phyloP scores from a whole-genome alignment of 345 rosid genomes.

The Combretum micranthum region DNA sequence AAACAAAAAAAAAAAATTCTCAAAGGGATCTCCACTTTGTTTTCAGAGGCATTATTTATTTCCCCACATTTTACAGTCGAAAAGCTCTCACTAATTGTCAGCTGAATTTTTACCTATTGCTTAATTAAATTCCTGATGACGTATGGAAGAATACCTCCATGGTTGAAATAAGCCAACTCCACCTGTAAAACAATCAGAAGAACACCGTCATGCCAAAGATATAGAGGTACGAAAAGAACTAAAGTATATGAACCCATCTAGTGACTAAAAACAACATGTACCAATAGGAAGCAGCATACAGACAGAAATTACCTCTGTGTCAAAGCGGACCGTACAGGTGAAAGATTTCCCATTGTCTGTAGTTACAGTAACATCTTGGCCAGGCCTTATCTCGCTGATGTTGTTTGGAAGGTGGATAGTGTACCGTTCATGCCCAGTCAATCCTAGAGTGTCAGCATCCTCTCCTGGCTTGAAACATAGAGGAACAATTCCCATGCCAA shows the following conservation, averaged over 20 bases:
- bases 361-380: constrained; percentile 70
- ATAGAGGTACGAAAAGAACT: too few relatives aligned
- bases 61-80: too few relatives aligned
- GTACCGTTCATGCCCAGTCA: constrained; percentile 68
- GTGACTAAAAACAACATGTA: too few relatives aligned
- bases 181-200: constrained; percentile 17
- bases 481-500: constrained; percentile 82
- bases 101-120: neutral
- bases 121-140: constrained; percentile 52
- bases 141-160: constrained; percentile 55
- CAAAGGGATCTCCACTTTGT: too few relatives aligned
- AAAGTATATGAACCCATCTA: too few relatives aligned
- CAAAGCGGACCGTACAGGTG: constrained; percentile 54
- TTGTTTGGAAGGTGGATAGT: constrained; percentile 55
- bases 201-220: neutral
- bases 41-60: too few relatives aligned
- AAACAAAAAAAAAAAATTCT: too few relatives aligned
- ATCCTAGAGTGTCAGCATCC: constrained; percentile 62
- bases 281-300: neutral
- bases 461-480: constrained; percentile 72
- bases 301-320: constrained; percentile 57
- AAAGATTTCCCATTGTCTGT: constrained; percentile 67
- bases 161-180: constrained; percentile 55
- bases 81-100: too few relatives aligned
- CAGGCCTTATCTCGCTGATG: constrained; percentile 60